Evolutionary conservation across 106 monocot genomes (phyloP).

Genomic region (Platanthera zijinensis): DNA sequence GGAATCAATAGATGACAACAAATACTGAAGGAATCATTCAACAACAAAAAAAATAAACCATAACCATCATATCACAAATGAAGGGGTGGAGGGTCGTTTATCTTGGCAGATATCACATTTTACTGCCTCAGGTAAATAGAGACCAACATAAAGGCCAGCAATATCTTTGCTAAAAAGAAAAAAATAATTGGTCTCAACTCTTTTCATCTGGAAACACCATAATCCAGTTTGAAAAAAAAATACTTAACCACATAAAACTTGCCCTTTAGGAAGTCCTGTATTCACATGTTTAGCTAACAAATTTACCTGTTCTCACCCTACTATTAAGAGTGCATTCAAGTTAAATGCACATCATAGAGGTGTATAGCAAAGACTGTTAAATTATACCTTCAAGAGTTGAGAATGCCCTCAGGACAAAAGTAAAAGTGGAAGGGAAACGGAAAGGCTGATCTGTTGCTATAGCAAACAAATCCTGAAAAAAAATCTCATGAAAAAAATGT

Average conservation of each 20-base stretch:
- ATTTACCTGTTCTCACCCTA: neutral
- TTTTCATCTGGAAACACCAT: neutral
- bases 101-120: neutral
- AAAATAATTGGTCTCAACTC: neutral
- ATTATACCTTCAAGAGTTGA: slow-evolving; percentile 89
- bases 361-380: neutral
- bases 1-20: too few species aligned
- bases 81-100: neutral
- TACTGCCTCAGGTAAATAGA: neutral
- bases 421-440: slow-evolving; percentile 82
- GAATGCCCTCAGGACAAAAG: slow-evolving; percentile 92
- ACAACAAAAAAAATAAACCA: neutral
- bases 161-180: neutral
- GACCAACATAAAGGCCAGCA: too few species aligned
- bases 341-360: neutral
- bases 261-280: neutral
- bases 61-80: neutral
- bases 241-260: neutral
- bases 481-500: neutral
- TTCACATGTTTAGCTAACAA: neutral
- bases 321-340: neutral
- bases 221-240: neutral
- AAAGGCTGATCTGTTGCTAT: slow-evolving; percentile 93
- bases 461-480: slow-evolving; percentile 91
- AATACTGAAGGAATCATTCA: too few species aligned